Conservation (phyloP, 2,329 filamentous ascomycete genomes). For the Hypoxylon sp. region DNA sequence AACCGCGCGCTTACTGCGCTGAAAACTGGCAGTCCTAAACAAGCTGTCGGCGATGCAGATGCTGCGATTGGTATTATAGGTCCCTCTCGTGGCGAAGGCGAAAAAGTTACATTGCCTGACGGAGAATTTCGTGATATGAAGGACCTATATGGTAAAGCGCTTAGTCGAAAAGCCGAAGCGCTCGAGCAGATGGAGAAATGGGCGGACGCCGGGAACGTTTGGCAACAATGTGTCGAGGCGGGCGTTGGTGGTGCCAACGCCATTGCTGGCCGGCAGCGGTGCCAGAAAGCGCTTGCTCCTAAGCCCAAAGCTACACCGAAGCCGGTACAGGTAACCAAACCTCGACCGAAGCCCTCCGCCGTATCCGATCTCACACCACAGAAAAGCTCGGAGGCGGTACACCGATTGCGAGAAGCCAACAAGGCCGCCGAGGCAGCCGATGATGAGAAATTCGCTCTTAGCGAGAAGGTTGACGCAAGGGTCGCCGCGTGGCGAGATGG, state of each 20-base stretch:
- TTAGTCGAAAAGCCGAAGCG: constrained; percentile 95
- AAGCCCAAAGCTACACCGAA: constrained; percentile 69
- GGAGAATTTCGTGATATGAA: constrained; percentile 86
- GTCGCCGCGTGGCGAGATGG: constrained; percentile 88
- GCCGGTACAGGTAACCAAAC: constrained; percentile 62
- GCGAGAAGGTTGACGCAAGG: constrained; percentile 86
- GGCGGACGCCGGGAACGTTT: constrained; percentile 84
- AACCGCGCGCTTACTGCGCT: constrained; percentile 92
- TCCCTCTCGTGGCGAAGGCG: constrained; percentile 80
- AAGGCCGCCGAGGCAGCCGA: constrained; percentile 87
- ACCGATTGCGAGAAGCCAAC: constrained; percentile 85
- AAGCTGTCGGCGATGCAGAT: constrained; percentile 88
- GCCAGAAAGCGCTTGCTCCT: constrained; percentile 86
- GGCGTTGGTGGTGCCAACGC: constrained; percentile 89
- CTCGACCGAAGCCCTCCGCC: constrained; percentile 61
- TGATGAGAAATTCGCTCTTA: constrained; percentile 91
- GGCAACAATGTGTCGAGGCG: constrained; percentile 86
- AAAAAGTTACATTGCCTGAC: constrained; percentile 79
- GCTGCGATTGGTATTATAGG: constrained; percentile 85
- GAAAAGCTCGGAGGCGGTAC: constrained; percentile 82
- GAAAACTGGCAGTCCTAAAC: constrained; percentile 92
- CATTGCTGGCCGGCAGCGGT: constrained; percentile 87
- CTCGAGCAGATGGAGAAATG: constrained; percentile 96
- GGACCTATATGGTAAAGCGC: constrained; percentile 92
- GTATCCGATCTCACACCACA: constrained; percentile 60